Evolutionary conservation across 1,139 yeast genomes (phyloP).

Genomic region (Yamadazyma pseudoaaseri): DNA sequence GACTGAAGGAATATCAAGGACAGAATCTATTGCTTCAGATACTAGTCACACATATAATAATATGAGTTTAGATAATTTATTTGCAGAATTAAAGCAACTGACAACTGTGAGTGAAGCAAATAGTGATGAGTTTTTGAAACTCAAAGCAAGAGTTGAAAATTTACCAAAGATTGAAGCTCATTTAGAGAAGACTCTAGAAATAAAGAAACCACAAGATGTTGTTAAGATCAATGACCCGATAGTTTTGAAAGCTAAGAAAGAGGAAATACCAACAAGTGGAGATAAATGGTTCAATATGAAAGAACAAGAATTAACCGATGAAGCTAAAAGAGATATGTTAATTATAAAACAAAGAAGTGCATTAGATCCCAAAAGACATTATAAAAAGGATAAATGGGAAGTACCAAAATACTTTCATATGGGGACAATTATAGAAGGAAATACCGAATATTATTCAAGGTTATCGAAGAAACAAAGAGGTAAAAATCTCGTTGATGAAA

Average conservation of each 20-base stretch:
- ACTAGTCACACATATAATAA: slow-evolving; percentile 6
- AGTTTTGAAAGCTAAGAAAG: slow-evolving; percentile 16
- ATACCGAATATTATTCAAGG: slow-evolving; percentile 74
- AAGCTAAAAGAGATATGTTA: slow-evolving; percentile 72
- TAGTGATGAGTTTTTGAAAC: slow-evolving; percentile 26
- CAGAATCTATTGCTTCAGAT: slow-evolving; percentile 13
- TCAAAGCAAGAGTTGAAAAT: slow-evolving; percentile 27
- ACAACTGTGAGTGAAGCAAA: slow-evolving; percentile 11
- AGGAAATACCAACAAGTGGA: slow-evolving; percentile 39
- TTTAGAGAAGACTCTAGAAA: slow-evolving; percentile 22
- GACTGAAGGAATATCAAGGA: slow-evolving; percentile 14
- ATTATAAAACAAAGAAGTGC: slow-evolving; percentile 85
- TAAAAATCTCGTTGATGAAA: slow-evolving; percentile 75
- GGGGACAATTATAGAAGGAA: slow-evolving; percentile 85
- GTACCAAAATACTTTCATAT: slow-evolving; percentile 81
- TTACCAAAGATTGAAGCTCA: slow-evolving; percentile 38
- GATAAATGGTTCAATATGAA: slow-evolving; percentile 83
- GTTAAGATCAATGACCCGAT: slow-evolving; percentile 56
- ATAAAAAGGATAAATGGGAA: slow-evolving; percentile 82
- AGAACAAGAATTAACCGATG: slow-evolving; percentile 73
- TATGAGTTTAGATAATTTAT: slow-evolving; percentile 29
- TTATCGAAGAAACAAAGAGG: slow-evolving; percentile 72
- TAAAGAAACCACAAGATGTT: slow-evolving; percentile 19
- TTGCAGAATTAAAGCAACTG: slow-evolving; percentile 29
- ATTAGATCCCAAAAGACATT: slow-evolving; percentile 92